Base-by-base conservation (phyloP, 2,329 filamentous ascomycete genomes). In the Colletotrichum sp. region DNA sequence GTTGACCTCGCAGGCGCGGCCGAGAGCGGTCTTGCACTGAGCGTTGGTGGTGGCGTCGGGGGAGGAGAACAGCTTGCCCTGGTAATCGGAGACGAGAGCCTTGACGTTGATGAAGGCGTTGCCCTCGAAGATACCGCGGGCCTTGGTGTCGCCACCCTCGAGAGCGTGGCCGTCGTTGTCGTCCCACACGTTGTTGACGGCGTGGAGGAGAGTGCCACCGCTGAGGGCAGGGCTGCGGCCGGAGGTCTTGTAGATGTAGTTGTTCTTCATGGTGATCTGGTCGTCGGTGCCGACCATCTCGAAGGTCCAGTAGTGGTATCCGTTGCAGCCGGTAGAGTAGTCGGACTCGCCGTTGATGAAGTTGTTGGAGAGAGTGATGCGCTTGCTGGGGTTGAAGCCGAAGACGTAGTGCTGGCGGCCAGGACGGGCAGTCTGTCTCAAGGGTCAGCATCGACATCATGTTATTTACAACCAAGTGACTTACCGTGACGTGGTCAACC, bases 111-210 rank as follows among this genome's bases (percentile, higher is more conserved):
- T 73, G 43, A 82, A 81, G 4, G 76, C 78, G 39, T 80, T 81
- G 6, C 80, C 81, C 52, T 82, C 81, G 48, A 79, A 81, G 6
- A 82, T 66, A 7, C 72, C 81, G 67, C 77, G 78, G 18, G 77
- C 81, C 13, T 30, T 61, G 2, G 70, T 67, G 2, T 75, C 77
- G 15, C 75, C 79, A 6, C 81, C 81, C 75, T 82, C 81, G 26
- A 82, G 77, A 6, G 78, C 75, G 63, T 82, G 81, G 7, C 81
- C 81, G 12, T 78, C 79, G 63, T 77, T 80, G 21, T 79, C 79
- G 10, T 67, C 30, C 79, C 80, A 82, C 4, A 82, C 79, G 55
- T 80, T 82, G 78, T 82, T 82, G 39, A 82, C 79, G 6, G 81
- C 81, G 71, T 82, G 81, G 69, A 82, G 79, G 60, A 82, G 79